phyloP scores from a whole-genome alignment of 352 stramenopile genomes.

The Globisporangium lucens region DNA sequence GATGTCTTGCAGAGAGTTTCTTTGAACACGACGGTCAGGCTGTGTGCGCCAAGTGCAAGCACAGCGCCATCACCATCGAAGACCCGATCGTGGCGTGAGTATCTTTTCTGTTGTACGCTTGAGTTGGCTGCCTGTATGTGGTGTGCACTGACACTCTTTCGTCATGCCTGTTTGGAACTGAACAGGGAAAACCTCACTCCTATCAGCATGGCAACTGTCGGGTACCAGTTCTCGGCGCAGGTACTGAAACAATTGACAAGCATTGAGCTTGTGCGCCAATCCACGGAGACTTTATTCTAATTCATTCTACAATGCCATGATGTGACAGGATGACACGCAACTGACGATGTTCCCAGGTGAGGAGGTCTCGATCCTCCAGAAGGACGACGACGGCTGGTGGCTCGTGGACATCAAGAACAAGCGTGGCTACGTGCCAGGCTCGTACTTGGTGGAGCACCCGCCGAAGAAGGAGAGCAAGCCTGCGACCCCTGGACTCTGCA shows the following conservation, averaged over 20 bases:
- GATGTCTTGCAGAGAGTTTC: conserved; percentile 66
- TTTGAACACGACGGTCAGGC: conserved; percentile 76
- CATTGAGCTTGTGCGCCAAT: background rate
- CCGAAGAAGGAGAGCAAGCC: conserved; percentile 34
- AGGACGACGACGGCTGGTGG: conserved; percentile 87
- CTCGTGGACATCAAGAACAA: conserved; percentile 64
- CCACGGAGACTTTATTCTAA: background rate
- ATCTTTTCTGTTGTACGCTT: background rate
- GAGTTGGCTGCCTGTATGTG: background rate
- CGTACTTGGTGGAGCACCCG: conserved; percentile 77
- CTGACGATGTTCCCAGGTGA: conserved; percentile 79
- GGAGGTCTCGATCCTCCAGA: conserved; percentile 75
- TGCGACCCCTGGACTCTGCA: conserved; percentile 54
- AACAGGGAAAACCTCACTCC: conserved; percentile 47
- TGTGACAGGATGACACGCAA: conserved; percentile 68
- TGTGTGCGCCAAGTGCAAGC: conserved; percentile 78
- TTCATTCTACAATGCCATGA: background rate
- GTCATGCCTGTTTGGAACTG: background rate
- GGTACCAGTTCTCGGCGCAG: conserved; percentile 73
- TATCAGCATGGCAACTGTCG: conserved; percentile 54
- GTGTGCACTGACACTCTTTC: background rate
- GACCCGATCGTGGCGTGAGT: conserved; percentile 48
- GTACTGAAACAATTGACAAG: background rate
- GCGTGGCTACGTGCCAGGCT: conserved; percentile 77
- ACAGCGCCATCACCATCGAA: conserved; percentile 56